A percentile compares a stretch with the other conserved stretches of the same genome.
These are phyloP conservation scores for Phylloporus arenicola DNA, from an alignment of 768 basidiomycete species.

Conservation along the genomic window DNA sequence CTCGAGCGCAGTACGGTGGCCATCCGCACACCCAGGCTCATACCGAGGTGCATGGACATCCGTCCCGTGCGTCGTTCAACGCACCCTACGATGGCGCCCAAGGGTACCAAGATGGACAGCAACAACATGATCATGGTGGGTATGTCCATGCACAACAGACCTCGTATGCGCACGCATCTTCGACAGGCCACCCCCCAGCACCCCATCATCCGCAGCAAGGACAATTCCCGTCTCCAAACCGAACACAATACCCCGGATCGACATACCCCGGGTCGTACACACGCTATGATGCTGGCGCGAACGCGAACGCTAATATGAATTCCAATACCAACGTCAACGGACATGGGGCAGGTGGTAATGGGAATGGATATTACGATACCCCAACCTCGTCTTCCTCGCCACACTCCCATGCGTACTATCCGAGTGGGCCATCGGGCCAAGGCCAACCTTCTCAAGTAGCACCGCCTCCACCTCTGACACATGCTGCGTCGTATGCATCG, in stretches of 20 bases:
- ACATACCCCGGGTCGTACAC: conserved; percentile 26
- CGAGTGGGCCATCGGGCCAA: conserved; percentile 15
- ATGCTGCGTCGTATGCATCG: conserved; percentile 19
- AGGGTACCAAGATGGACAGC: conserved; percentile 24
- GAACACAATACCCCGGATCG: conserved; percentile 22
- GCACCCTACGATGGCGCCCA: conserved; percentile 24
- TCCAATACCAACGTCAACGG: conserved; percentile 7
- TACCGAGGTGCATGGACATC: conserved; percentile 17
- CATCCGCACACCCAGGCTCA: conserved; percentile 16
- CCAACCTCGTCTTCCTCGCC: conserved; percentile 18
- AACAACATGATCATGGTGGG: conserved; percentile 17
- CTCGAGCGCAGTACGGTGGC: conserved; percentile 16
- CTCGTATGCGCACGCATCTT: conserved; percentile 16
- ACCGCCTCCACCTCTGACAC: conserved; percentile 13
- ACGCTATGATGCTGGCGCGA: conserved; percentile 27
- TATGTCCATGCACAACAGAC: conserved; percentile 20
- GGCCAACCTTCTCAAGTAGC: conserved; percentile 17
- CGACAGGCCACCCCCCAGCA: conserved; percentile 17
- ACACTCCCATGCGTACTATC: conserved; percentile 20
- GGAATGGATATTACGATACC: conserved; percentile 24
- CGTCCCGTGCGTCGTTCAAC: conserved; percentile 17
- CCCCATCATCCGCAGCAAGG: conserved; percentile 21
- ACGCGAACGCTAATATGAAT: conserved; percentile 13
- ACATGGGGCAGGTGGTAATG: conserved; percentile 7
- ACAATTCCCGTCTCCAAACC: conserved; percentile 23